Evolutionary conservation across 176 grass and related monocot genomes (phyloP).

Genomic region (Phoenix dactylifera): DNA sequence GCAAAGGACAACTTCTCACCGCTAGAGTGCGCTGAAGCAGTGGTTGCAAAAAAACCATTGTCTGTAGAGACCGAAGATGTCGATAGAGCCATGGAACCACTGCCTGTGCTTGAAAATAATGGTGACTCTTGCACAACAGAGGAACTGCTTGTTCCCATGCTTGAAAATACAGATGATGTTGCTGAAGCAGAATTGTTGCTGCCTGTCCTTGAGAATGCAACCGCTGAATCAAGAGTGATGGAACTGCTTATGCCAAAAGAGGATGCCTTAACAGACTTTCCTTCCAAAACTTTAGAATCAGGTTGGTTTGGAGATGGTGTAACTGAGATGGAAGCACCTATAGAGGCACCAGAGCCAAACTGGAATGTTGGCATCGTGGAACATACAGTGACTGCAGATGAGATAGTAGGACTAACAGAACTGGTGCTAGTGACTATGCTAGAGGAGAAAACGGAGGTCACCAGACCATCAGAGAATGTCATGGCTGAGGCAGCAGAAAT

Average conservation of each 20-base stretch:
- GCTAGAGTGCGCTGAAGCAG: slow-evolving; percentile 2
- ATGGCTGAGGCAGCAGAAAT: not conserved
- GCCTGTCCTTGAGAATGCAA: not conserved
- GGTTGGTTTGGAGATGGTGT: not conserved
- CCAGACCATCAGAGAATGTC: not conserved
- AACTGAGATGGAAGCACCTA: not conserved
- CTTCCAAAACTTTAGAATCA: not conserved
- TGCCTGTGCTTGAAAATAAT: not conserved
- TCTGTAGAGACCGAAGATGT: not conserved
- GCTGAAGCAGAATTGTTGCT: not conserved
- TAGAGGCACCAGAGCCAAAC: not conserved
- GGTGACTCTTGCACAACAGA: not conserved
- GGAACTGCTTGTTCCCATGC: not conserved
- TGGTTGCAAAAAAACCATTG: not conserved
- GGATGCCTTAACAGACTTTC: not conserved
- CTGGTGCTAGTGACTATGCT: not conserved
- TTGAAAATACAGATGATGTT: slow-evolving; percentile 4
- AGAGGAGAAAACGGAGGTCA: not conserved
- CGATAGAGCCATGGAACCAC: not conserved
- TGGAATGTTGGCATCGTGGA: not conserved
- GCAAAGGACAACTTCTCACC: not conserved
- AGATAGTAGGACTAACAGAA: not conserved
- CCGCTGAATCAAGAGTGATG: not conserved
- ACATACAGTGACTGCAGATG: not conserved
- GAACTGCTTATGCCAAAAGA: not conserved